These are phyloP conservation scores for Spinacia oleracea DNA, from an alignment of 179 eudicot species.

Conservation along the genomic window DNA sequence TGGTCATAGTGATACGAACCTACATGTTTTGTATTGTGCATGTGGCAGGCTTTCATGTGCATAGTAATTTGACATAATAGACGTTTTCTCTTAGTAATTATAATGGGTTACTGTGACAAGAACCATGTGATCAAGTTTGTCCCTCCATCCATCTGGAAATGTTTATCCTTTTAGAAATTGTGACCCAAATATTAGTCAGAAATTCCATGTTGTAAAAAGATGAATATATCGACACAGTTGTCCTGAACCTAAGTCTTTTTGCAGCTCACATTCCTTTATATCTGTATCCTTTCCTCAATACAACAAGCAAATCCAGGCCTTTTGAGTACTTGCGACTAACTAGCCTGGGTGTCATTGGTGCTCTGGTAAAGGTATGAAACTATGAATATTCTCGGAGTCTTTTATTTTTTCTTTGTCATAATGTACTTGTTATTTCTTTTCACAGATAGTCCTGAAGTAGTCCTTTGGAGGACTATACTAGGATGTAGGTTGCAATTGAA, in stretches of 20 bases:
- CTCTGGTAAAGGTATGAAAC: slow-evolving; percentile 95
- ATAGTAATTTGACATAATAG: not conserved
- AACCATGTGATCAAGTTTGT: not conserved
- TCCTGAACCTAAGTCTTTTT: slow-evolving; percentile 20
- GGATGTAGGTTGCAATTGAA: not conserved
- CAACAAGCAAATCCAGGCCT: slow-evolving; percentile 96
- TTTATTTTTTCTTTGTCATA: not conserved
- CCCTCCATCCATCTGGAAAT: not conserved
- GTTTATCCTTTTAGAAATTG: not conserved
- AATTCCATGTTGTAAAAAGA: not conserved
- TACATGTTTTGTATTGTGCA: not conserved
- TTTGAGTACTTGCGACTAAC: slow-evolving; percentile 95
- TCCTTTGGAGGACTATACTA: not conserved
- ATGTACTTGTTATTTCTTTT: not conserved
- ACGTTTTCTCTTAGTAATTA: not conserved
- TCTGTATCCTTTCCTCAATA: slow-evolving; percentile 91
- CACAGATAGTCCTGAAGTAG: not conserved
- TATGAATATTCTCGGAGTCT: slow-evolving; percentile 22
- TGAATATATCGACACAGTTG: not conserved
- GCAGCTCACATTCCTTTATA: slow-evolving; percentile 97
- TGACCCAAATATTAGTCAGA: not conserved
- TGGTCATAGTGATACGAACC: not conserved
- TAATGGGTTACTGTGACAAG: not conserved
- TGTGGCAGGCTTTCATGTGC: not conserved
- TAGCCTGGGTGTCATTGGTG: slow-evolving; percentile 95